phyloP scores from a whole-genome alignment of 1,284 basidiomycete genomes.

The Retiboletus flavoniger region DNA sequence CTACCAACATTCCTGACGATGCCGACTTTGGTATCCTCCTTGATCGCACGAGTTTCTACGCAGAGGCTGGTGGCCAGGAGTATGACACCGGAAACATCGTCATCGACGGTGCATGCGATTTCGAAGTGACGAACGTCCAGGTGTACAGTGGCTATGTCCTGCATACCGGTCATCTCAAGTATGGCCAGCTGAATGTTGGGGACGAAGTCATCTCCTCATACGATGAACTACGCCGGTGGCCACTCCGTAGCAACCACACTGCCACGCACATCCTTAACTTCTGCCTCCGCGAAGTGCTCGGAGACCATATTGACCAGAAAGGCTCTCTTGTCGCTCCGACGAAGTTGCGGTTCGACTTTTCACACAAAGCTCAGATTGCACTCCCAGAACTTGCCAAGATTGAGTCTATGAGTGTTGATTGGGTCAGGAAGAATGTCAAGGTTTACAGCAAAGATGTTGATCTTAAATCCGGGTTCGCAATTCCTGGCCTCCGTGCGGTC shows the following conservation, averaged over 20 bases:
- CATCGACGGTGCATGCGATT: conserved; percentile 89
- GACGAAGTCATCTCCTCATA: conserved; percentile 73
- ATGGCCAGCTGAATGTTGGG: conserved; percentile 65
- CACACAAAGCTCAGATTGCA: conserved; percentile 86
- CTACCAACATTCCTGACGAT: conserved; percentile 60
- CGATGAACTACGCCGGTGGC: conserved; percentile 91
- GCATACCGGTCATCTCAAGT: conserved; percentile 87
- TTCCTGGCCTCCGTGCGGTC: conserved; percentile 92
- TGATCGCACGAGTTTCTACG: conserved; percentile 96
- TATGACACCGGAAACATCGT: conserved; percentile 94
- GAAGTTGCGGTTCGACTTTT: conserved; percentile 98
- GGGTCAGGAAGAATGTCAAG: conserved; percentile 87
- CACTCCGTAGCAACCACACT: conserved; percentile 96
- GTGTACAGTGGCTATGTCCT: conserved; percentile 83
- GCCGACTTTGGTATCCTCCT: conserved; percentile 84
- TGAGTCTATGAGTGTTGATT: conserved; percentile 81
- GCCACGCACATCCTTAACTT: conserved; percentile 98
- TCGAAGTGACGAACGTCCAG: conserved; percentile 93
- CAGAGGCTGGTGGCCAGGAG: conserved; percentile 97
- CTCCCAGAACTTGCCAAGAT: conserved; percentile 79
- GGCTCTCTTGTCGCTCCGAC: conserved; percentile 95
- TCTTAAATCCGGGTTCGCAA: conserved; percentile 80
- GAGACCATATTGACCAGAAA: conserved; percentile 97
- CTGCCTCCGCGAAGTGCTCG: conserved; percentile 87
- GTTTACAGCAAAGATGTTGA: conserved; percentile 89